Evolutionary conservation across 257 asterid genomes (phyloP), one percentile per base, ranked within the genome.

Genomic region (Misopates orontium): DNA sequence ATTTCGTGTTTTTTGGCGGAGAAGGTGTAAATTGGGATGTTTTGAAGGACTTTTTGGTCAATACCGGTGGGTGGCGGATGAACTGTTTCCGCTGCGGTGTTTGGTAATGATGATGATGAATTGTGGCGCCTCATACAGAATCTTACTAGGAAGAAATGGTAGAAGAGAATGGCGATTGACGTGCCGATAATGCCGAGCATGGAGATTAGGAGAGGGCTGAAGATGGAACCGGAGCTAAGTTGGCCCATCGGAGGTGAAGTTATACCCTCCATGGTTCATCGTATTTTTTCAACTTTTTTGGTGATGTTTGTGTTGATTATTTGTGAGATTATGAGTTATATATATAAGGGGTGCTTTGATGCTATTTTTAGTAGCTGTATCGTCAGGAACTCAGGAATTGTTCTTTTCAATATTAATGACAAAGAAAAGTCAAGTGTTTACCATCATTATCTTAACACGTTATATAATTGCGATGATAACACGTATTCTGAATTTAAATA

Each of bases 81-180:
- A 9, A 72, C 0, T 8, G n/a, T 20, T 45, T 1, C 52, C 18
- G 22, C 24, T 56, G 63, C 9, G 44, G 68, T 4, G 62, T 53
- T 11, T 44, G 16, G 58, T 6, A 6, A 2, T 6, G 36, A 6
- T 28, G 36, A 6, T 28, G 36, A 6, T 28, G 2, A 6, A 2
- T 2, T 28, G 61, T 31, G 64, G 67, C 84, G 67, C 11, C 78
- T 28, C 36, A 50, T 10, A 72, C 84, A 88, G 76, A 57, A 78
- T 44, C 63, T 82, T 20, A 70, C 72, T 48, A 83, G 64, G 65
- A 85, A 9, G 21, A 75, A 71, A n/a, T 83, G 91, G 79, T 88
- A 88, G 17, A 70, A 16, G 12, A 80, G 21, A 15, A 85, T 51
- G 17, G 79, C 81, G 1, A 66, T 11, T 47, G 77, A 51, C 0